Evolutionary conservation across 108 stramenopile species (phyloP), one percentile per base, ranked within the genome.

Genomic region (Fistulifera solaris): DNA sequence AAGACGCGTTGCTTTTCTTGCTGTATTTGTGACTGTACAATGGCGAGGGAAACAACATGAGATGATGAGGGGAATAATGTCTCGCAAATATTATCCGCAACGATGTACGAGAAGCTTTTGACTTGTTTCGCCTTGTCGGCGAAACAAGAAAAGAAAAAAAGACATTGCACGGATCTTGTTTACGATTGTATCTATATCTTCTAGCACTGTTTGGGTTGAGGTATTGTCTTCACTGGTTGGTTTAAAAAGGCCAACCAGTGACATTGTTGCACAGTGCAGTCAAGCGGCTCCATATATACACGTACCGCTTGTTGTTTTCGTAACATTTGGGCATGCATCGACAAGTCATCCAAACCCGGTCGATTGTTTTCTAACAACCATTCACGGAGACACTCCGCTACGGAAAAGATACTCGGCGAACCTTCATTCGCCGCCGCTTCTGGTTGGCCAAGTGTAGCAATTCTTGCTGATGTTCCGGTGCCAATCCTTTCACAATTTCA

Each of bases 271-370:
- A n/a, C n/a, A n/a, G n/a, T n/a, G n/a, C n/a, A n/a, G n/a, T n/a
- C n/a, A n/a, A n/a, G n/a, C n/a, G n/a, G n/a, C n/a, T n/a, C n/a
- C n/a, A n/a, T n/a, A n/a, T n/a, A n/a, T n/a, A n/a, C n/a, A 35
- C 31, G 3, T 8, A 35, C 31, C 31, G 31, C 31, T 35, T 35
- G 31, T 8, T 35, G 23, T 26, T 57, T 57, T 45, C 87, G 55
- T 76, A 87, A 75, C 87, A 89, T 93, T 61, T 85, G 87, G 1
- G 87, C 87, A 63, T 87, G 78, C 87, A 89, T 89, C 21, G 68
- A 71, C 7, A 67, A 58, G 70, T 93, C 91, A 64, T 89, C 91
- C 63, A 84, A 59, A n/a, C 91, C 91, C 69, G 86, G 83, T 31
- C 73, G 70, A 58, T 93, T 93, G 56, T 93, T 78, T 58, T 89